These are phyloP conservation scores for Mortierella sp. DNA, from an alignment of 371 early-diverging fungal species.

Conservation along the genomic window DNA sequence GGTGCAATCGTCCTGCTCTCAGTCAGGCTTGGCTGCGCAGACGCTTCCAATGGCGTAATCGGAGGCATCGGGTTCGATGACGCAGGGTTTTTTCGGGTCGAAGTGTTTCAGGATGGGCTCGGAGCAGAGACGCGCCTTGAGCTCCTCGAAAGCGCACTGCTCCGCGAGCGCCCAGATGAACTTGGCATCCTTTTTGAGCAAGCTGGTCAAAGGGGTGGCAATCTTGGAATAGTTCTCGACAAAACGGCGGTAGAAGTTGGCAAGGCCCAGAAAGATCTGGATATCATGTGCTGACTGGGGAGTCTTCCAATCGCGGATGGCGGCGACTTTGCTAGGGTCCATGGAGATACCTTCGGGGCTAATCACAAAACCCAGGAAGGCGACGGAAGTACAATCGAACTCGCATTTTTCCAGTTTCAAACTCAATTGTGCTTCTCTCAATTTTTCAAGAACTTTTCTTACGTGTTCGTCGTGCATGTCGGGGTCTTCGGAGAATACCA, in stretches of 20 bases:
- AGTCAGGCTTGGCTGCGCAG: too few relatives aligned
- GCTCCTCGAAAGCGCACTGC: conserved; percentile 42
- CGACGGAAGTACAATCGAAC: conserved; percentile 9
- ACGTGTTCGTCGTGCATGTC: conserved; percentile 60
- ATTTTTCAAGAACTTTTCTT: conserved; percentile 42
- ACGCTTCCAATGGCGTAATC: too few relatives aligned
- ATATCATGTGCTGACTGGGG: conserved; percentile 54
- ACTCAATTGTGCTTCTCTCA: conserved; percentile 1
- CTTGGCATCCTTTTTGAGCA: conserved; percentile 41
- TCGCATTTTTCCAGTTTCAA: conserved; percentile 32
- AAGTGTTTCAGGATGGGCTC: too few relatives aligned
- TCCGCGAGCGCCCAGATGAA: conserved; percentile 5
- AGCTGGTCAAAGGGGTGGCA: conserved; percentile 55
- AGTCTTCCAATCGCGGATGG: conserved; percentile 8
- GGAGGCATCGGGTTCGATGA: too few relatives aligned
- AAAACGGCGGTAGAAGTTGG: conserved; percentile 53
- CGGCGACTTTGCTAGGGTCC: conserved; percentile 35
- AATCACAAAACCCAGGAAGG: conserved; percentile 31
- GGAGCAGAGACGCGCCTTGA: conserved; percentile 63
- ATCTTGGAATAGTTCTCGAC: conserved; percentile 45
- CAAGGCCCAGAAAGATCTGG: conserved; percentile 51
- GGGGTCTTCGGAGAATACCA: conserved; percentile 58
- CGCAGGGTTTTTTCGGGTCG: too few relatives aligned
- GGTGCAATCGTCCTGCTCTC: too few relatives aligned
- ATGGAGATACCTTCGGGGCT: conserved; percentile 11